Base-by-base conservation (phyloP, 2,329 filamentous ascomycete genomes). In the Amylocarpus encephaloides region DNA sequence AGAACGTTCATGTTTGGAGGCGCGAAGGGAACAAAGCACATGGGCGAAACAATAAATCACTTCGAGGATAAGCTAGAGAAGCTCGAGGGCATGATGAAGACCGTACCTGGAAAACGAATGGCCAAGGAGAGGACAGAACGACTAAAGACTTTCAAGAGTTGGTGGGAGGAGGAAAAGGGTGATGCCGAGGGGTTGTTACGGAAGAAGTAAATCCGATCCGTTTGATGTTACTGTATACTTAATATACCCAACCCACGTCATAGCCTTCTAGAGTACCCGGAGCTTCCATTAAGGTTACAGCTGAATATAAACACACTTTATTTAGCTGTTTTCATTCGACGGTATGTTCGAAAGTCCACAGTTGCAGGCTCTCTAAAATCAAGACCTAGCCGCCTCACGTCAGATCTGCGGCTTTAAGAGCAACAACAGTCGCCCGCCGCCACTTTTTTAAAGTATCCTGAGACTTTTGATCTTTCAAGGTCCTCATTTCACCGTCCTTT, bases 1-100 rank as follows among this genome's bases (percentile, higher is more conserved):
- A 74, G 92, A 39, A 80, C 80, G 34, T 92, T 94, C 66, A 83
- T 85, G 0, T 96, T 83, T 66, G 81, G 86, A 0, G 90, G 85
- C 0, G 85, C 83, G 10, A 82, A 78, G 66, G 66, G 67, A 9
- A 57, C 57, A 9, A 72, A 72, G 30, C 76, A 76, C 44, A 71
- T 94, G 74, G 74, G 75, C 35, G 78, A 80, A 42, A 80, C 83
- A 5, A 79, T 94, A 54, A 73, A 78, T 43, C 88, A 94, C 71
- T 88, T 94, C 62, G 79, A 80, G 36, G 87, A 90, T 43, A 94
- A 95, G 70, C 69, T 95, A 56, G 69, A 88, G 57, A 76, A 71
- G 61, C 64, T 95, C 18, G 58, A 75, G 60, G 70, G 69, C 12
- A 77, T 81, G 77, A 83, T 83, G 78, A 84, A 84, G 72, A 83